Evolutionary conservation across 768 basidiomycete species (phyloP), one percentile per base, ranked within the genome.

Genomic region (Clathrus columnatus): DNA sequence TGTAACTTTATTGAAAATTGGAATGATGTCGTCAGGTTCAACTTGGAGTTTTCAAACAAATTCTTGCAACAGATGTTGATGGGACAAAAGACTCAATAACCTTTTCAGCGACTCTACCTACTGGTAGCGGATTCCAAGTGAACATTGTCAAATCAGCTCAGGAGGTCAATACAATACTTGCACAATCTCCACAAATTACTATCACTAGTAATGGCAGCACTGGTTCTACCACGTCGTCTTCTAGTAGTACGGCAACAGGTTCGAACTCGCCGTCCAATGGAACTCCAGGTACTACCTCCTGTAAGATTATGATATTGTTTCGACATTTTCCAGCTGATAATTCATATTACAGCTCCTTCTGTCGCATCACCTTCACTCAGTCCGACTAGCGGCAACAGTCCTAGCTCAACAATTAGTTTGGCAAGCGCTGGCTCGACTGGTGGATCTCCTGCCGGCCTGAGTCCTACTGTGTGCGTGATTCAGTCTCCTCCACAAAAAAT

Each of bases 181-280:
- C 89, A 36, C 88, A 93, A 69, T 90, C 87, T 17, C 50, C 54
- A 24, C 64, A 79, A 54, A 93, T 91, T 68, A 69, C 65, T 62
- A 80, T 83, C 65, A 67, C 66, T 42, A 56, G 26, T 16, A 47
- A 26, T 23, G 18, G 46, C 21, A 28, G 46, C 26, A 10, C 66
- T 16, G 63, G 64, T 23, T 43, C 62, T 48, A 52, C 64, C 10
- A 57, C 59, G 16, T 52, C 60, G 6, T 50, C 56, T 17, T 17
- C 28, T n/a, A 30, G 48, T 4, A 28, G 23, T 26, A 10, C 28
- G 4, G 18, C 50, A n/a, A 36, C 26, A 27, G 18, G 50, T 28
- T 30, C 50, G 7, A 32, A n/a, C n/a, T n/a, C 30, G 16, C n/a
- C 36, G n/a, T 14, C 4, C 36, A 36, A 36, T 36, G 36, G 36